Percentiles rank a stretch among this genome's conserved stretches.
Evolutionary conservation across 2,329 filamentous ascomycete species (phyloP).

Genomic region (Aureobasidium sp.): DNA sequence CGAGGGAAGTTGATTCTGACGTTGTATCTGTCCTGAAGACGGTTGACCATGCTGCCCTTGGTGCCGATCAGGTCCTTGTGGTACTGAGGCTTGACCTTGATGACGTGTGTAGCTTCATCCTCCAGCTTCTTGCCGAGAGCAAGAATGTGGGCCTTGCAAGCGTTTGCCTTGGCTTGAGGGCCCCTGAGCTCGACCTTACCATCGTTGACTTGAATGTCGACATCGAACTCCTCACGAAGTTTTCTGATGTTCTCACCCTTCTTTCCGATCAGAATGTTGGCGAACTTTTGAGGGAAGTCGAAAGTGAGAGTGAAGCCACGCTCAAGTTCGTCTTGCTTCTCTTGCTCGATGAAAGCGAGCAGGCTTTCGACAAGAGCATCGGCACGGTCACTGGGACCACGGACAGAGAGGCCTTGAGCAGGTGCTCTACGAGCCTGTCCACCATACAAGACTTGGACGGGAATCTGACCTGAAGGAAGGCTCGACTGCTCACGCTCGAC

Average conservation of each 20-base stretch:
- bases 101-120: conserved; percentile 76
- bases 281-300: conserved; percentile 90
- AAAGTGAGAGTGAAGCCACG: conserved; percentile 79
- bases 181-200: conserved; percentile 95
- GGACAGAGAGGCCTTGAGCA: conserved; percentile 51
- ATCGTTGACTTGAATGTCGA: conserved; percentile 81
- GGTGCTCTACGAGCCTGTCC: conserved; percentile 43
- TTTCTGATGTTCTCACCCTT: conserved; percentile 62
- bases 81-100: conserved; percentile 90
- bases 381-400: conserved; percentile 67
- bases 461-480: conserved; percentile 41
- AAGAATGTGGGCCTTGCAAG: conserved; percentile 73
- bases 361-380: conserved; percentile 66
- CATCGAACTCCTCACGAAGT: conserved; percentile 60
- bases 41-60: conserved; percentile 80
- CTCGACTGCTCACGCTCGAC: conserved; percentile 48
- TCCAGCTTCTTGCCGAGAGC: conserved; percentile 73
- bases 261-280: conserved; percentile 70
- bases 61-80: conserved; percentile 90
- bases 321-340: conserved; percentile 88
- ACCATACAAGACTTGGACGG: conserved; percentile 48
- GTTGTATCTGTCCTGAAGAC: conserved; percentile 83
- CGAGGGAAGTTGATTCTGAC: conserved; percentile 96
- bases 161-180: conserved; percentile 87
- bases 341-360: conserved; percentile 70